Evolutionary conservation across 2,329 filamentous ascomycete genomes (phyloP).

Genomic region (Phyllosticta paracitricarpa): DNA sequence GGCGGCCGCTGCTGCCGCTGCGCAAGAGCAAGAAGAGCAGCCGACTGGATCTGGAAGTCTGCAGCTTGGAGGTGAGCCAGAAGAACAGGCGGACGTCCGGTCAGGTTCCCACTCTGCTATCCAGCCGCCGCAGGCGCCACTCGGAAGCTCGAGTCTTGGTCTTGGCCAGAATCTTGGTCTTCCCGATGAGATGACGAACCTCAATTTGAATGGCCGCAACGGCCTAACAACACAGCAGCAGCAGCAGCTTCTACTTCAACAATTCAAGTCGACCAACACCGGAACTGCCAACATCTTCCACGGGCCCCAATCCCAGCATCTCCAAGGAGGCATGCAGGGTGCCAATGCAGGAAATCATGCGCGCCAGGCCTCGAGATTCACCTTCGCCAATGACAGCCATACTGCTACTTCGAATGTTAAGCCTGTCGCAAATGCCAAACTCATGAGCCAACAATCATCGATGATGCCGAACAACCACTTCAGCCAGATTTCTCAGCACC

Average conservation of each 20-base stretch:
- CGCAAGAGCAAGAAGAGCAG: conserved; percentile 55
- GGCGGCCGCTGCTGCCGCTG: conserved; percentile 15
- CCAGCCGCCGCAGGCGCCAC: conserved; percentile 63
- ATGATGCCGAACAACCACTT: conserved; percentile 57
- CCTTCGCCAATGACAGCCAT: conserved; percentile 67
- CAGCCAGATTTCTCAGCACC: conserved; percentile 45
- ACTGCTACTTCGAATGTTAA: conserved; percentile 57
- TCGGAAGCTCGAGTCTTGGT: conserved; percentile 24
- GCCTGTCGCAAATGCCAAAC: conserved; percentile 64
- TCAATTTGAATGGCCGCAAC: conserved; percentile 49
- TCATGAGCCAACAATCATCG: conserved; percentile 76
- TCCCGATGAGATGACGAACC: conserved; percentile 27
- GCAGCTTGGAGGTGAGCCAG: conserved; percentile 85
- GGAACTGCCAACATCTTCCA: conserved; percentile 40
- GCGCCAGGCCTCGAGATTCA: conserved; percentile 78
- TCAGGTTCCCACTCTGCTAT: conserved; percentile 56
- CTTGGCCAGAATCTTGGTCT: conserved; percentile 26
- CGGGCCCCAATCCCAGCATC: conserved; percentile 32
- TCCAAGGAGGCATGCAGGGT: conserved; percentile 39
- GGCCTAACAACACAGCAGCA: conserved; percentile 73
- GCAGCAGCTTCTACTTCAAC: conserved; percentile 55
- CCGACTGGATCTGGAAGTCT: conserved; percentile 72
- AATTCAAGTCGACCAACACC: conserved; percentile 46
- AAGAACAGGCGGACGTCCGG: conserved; percentile 57
- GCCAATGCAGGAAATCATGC: conserved; percentile 55